Evolutionary conservation across 352 stramenopile species (phyloP).

Genomic region (Pythium pyrilobum): DNA sequence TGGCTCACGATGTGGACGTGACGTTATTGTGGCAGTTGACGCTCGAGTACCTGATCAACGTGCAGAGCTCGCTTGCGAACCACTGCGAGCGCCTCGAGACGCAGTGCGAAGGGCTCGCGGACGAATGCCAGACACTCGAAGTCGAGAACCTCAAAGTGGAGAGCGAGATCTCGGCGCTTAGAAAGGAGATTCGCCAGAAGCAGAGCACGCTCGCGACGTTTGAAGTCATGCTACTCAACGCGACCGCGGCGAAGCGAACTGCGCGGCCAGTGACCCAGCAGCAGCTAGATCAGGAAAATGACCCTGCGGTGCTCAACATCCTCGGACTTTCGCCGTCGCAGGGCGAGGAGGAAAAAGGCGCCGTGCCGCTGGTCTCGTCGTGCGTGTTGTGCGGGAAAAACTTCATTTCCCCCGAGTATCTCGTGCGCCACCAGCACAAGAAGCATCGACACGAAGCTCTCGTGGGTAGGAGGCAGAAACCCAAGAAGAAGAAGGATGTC

Average conservation of each 20-base stretch:
- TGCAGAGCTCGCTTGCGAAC: constrained; percentile 72
- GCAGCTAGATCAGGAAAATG: constrained; percentile 16
- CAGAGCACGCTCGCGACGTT: constrained; percentile 78
- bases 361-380: constrained; percentile 13
- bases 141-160: constrained; percentile 56
- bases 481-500: constrained; percentile 22
- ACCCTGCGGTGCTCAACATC: constrained; percentile 4
- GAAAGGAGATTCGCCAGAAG: constrained; percentile 76
- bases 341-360: constrained; percentile 34
- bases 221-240: constrained; percentile 74
- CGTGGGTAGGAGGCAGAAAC: constrained; percentile 5
- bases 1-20: too few species aligned
- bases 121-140: constrained; percentile 60
- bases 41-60: constrained; percentile 77
- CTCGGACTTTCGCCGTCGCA: not conserved
- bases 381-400: constrained; percentile 74
- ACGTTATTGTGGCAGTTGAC: too few species aligned
- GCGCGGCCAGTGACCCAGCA: not conserved
- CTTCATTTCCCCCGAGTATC: constrained; percentile 69
- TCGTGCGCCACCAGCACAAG: constrained; percentile 61
- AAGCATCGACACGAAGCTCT: constrained; percentile 30
- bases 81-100: constrained; percentile 62
- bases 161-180: constrained; percentile 51
- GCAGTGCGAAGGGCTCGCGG: constrained; percentile 56
- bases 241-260: constrained; percentile 24